Conservation (phyloP, 1,139 yeast species). For the Yamadazyma diospyri region DNA sequence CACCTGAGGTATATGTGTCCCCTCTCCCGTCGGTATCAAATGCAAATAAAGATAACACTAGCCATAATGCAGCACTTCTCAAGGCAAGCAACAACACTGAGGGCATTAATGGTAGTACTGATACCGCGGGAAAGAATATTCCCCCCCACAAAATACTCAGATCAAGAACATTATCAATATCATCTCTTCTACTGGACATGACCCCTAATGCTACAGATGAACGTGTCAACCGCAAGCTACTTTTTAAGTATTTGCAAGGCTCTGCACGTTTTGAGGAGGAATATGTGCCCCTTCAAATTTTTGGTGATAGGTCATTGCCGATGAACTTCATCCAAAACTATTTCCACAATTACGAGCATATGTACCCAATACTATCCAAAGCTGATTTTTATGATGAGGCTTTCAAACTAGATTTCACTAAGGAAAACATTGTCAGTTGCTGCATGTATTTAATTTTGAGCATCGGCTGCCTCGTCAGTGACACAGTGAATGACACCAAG, state of each 20-base stretch:
- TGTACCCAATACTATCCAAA: slow-evolving; percentile 36
- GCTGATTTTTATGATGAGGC: slow-evolving; percentile 20
- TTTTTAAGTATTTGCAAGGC: background rate
- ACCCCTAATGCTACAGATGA: slow-evolving; percentile 1
- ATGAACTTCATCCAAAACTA: slow-evolving; percentile 28
- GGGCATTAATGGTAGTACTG: no score
- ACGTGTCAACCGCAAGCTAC: background rate
- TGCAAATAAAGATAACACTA: background rate
- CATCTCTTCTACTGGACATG: slow-evolving; percentile 16
- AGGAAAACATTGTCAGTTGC: slow-evolving; percentile 36
- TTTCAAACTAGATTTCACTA: slow-evolving; percentile 25
- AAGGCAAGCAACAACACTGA: no score
- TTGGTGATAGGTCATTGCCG: slow-evolving; percentile 28
- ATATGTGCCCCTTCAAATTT: slow-evolving; percentile 32
- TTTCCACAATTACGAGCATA: slow-evolving; percentile 35
- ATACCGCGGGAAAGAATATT: background rate
- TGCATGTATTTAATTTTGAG: slow-evolving; percentile 38
- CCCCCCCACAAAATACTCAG: slow-evolving; percentile 5
- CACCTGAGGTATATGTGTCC: background rate
- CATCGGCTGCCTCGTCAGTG: slow-evolving; percentile 39
- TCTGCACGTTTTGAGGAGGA: slow-evolving; percentile 26
- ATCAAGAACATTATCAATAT: slow-evolving; percentile 20
- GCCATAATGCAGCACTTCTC: background rate
- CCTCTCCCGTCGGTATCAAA: background rate
- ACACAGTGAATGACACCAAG: slow-evolving; percentile 22